Evolutionary conservation across 108 stramenopile genomes (phyloP), one percentile per base, ranked within the genome.

Genomic region (Epithemia pelagica): DNA sequence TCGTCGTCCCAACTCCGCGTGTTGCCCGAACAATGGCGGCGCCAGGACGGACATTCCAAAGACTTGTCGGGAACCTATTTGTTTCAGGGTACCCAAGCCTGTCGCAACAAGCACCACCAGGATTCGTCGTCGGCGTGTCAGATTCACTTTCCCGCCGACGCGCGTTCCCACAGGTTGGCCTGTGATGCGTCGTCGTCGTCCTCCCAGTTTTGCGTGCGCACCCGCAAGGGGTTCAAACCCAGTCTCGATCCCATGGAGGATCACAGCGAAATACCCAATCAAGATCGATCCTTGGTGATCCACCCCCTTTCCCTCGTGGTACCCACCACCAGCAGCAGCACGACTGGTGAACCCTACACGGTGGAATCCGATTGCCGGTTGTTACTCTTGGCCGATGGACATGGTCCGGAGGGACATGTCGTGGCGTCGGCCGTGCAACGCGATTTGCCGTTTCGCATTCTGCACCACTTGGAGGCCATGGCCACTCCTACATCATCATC

Each of bases 371-470:
- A 68, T 20, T 33, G 80, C 62, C 77, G 87, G 32, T 60, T 93
- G 32, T 72, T 88, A 54, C 86, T 84, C 0, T 54, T 90, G 30
- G 86, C 89, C 58, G 92, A 93, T 66, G 92, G 92, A 22, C 92
- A 93, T 65, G 88, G 85, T 24, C 59, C 62, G 2, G 26, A 70
- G 8, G 92, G 92, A 20, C 82, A 85, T 46, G 68, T 53, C 8
- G 70, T 79, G 24, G 70, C 89, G 0, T 73, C 82, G 51, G 78
- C 59, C 64, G 80, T 74, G 2, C 67, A 71, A 31, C 56, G 62
- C 27, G 81, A 84, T 66, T 70, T 92, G 29, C 76, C 86, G 10
- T 24, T 62, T n/a, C 70, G 61, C 2, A 72, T 86, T 27, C 52
- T 85, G 8, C 28, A 65, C 1, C 63, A 73, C 32, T 32, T 33